A percentile compares a stretch with the other conserved stretches of the same genome.
These are phyloP conservation scores for Naganishia vaughanmartiniae DNA, from an alignment of 768 basidiomycete genomes.

Conservation along the genomic window DNA sequence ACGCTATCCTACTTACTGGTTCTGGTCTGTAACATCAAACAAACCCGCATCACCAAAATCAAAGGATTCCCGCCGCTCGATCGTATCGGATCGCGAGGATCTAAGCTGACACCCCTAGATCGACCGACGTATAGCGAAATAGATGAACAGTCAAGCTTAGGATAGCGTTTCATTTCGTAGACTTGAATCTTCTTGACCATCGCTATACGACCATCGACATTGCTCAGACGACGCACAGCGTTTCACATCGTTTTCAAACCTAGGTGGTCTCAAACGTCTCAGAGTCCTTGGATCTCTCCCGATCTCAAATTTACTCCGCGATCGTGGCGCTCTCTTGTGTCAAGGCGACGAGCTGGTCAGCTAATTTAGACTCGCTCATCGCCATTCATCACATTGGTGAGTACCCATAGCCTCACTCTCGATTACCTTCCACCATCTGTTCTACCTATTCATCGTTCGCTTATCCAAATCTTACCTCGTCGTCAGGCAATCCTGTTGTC, in stretches of 20 bases:
- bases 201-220: neutral
- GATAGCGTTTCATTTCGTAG: too few relatives aligned
- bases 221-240: neutral
- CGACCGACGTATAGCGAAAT: conserved; percentile 3
- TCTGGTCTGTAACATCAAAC: neutral
- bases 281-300: neutral
- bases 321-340: neutral
- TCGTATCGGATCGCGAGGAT: conserved; percentile 8
- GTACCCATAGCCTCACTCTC: neutral
- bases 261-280: neutral
- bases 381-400: neutral
- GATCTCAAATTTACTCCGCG: neutral
- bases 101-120: conserved; percentile 4
- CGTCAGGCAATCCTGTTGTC: neutral
- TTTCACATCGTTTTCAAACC: neutral
- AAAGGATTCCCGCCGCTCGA: conserved; percentile 2
- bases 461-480: neutral
- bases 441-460: neutral
- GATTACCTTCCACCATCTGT: neutral
- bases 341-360: neutral
- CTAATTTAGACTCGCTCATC: neutral
- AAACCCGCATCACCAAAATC: neutral
- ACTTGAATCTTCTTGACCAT: too few relatives aligned
- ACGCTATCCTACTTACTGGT: neutral
- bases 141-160: conserved; percentile 6